Conservation (phyloP, 345 rosid species). For the Salix koriyanagi region DNA sequence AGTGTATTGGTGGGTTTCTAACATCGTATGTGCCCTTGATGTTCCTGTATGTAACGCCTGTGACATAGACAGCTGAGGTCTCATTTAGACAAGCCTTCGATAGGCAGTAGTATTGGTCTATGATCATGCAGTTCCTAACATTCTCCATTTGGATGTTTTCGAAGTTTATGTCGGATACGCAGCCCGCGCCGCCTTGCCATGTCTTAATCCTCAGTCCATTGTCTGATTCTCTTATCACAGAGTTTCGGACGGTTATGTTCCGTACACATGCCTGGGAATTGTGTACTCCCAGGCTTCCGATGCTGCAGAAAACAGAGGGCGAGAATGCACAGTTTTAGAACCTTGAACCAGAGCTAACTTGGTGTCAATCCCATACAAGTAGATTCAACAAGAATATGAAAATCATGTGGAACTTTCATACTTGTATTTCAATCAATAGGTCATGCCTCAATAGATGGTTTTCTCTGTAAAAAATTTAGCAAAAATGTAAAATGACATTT, state of each 20-base stretch:
- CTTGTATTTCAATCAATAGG: not conserved
- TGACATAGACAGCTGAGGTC: constrained; percentile 79
- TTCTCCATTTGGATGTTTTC: constrained; percentile 93
- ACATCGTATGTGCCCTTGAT: constrained; percentile 92
- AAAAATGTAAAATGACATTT: not conserved
- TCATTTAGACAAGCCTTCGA: constrained; percentile 65
- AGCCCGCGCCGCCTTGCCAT: constrained; percentile 94
- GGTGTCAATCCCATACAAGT: not conserved
- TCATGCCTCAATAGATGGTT: not conserved
- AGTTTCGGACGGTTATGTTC: constrained; percentile 71
- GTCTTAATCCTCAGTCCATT: constrained; percentile 89
- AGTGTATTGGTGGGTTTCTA: constrained; percentile 70
- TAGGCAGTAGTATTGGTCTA: constrained; percentile 85
- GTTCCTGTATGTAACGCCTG: constrained; percentile 58
- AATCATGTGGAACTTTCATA: not conserved
- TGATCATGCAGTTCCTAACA: constrained; percentile 78
- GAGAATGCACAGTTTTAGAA: not conserved
- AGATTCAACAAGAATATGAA: not conserved
- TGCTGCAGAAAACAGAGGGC: constrained; percentile 36
- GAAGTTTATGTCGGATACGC: constrained; percentile 57
- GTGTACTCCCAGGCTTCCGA: constrained; percentile 93
- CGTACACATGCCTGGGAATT: constrained; percentile 92
- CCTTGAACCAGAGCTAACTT: not conserved
- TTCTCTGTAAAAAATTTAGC: not conserved
- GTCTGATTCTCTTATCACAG: constrained; percentile 70